Evolutionary conservation across 164 flowering plant genomes (phyloP).

Genomic region (Malania oleifera): DNA sequence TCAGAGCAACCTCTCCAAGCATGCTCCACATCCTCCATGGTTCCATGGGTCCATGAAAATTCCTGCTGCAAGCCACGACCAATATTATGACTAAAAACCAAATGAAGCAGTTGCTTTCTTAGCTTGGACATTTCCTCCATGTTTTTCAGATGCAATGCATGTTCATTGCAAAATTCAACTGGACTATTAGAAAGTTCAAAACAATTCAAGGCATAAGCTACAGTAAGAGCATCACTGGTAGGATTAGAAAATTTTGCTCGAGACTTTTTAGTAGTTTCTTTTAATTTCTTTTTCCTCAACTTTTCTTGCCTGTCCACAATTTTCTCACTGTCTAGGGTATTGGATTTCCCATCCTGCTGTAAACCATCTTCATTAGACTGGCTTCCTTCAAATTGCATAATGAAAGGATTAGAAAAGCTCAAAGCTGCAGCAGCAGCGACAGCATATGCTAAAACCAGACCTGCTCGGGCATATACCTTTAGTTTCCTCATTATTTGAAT

Average conservation of each 20-base stretch:
- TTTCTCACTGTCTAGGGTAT: constrained; percentile 11
- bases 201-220: constrained; percentile 74
- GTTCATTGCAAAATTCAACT: constrained; percentile 53
- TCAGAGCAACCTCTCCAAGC: constrained; percentile 57
- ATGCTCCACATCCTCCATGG: constrained; percentile 54
- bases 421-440: constrained; percentile 86
- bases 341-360: constrained; percentile 25
- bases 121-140: constrained; percentile 98
- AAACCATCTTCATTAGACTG: constrained; percentile 21
- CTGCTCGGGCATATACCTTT: constrained; percentile 40
- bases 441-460: constrained; percentile 73
- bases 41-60: constrained; percentile 69
- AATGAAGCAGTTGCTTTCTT: constrained; percentile 72
- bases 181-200: constrained; percentile 62
- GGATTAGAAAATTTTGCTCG: constrained; percentile 67
- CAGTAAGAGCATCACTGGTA: constrained; percentile 76
- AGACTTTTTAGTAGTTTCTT: constrained; percentile 44
- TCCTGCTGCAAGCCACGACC: constrained; percentile 29
- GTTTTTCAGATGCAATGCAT: constrained; percentile 65
- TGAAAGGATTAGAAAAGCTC: constrained; percentile 76
- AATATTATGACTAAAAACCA: constrained; percentile 48
- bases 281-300: constrained; percentile 47
- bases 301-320: constrained; percentile 37
- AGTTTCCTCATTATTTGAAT: constrained; percentile 51
- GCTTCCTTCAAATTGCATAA: constrained; percentile 45